phyloP scores from a whole-genome alignment of 768 basidiomycete species.

The Amanita pseudoporphyria region DNA sequence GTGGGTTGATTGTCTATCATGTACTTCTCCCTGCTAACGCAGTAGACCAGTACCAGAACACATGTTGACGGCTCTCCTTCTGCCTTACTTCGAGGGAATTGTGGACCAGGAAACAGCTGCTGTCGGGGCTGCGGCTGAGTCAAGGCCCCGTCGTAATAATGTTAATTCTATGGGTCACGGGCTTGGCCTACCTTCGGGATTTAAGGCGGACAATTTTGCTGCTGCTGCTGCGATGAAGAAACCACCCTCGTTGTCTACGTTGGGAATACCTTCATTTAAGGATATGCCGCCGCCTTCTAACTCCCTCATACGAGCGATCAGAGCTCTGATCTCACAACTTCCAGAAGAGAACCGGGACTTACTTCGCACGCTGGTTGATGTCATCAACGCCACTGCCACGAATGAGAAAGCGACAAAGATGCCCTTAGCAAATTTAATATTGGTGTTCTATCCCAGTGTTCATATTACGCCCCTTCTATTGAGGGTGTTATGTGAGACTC shows the following conservation, averaged over 20 bases:
- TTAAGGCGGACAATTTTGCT: slow-evolving; percentile 21
- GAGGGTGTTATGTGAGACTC: slow-evolving; percentile 62
- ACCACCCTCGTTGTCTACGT: slow-evolving; percentile 71
- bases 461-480: slow-evolving; percentile 69
- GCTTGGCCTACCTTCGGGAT: slow-evolving; percentile 28
- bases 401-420: slow-evolving; percentile 75
- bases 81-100: slow-evolving; percentile 72
- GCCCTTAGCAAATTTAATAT: slow-evolving; percentile 81
- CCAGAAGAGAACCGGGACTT: slow-evolving; percentile 79
- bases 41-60: slow-evolving; percentile 66
- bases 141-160: slow-evolving; percentile 4
- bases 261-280: slow-evolving; percentile 62
- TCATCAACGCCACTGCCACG: slow-evolving; percentile 68
- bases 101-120: slow-evolving; percentile 44
- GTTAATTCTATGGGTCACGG: slow-evolving; percentile 14
- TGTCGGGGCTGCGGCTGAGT: slow-evolving; percentile 21
- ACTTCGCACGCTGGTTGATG: slow-evolving; percentile 70
- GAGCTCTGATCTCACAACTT: slow-evolving; percentile 53
- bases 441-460: slow-evolving; percentile 84
- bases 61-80: slow-evolving; percentile 64
- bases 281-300: slow-evolving; percentile 54
- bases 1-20: slow-evolving; percentile 39
- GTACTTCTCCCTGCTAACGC: slow-evolving; percentile 3
- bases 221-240: slow-evolving; percentile 44
- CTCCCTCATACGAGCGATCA: slow-evolving; percentile 45